Evolutionary conservation across 2,329 filamentous ascomycete genomes (phyloP), one percentile per base, ranked within the genome.

Genomic region (Fusarium devonianum): DNA sequence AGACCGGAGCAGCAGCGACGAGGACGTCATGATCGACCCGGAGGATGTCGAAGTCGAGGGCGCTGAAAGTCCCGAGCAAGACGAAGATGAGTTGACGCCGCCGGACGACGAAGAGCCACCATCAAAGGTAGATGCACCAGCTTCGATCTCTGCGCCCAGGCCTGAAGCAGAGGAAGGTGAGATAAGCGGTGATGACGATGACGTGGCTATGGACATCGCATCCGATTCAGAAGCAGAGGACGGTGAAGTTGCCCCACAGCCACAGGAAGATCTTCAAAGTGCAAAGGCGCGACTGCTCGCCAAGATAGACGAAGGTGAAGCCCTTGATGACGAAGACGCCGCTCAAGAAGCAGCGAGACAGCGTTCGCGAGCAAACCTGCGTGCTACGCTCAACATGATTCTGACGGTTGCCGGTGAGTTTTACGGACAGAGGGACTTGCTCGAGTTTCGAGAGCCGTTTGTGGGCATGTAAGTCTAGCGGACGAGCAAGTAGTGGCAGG

Each of bases 341-440:
- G 44, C 69, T 18, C 63, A 62, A 33, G 65, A 70, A 38, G 59
- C 56, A 3, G 62, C 66, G 4, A 61, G 60, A 49, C 58, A 64
- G 25, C 69, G 75, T n/a, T 68, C 69, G 28, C 73, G 72, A 28
- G 71, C 76, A 63, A 83, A 80, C 67, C 78, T 78, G 75, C 78
- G 82, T 19, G 87, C 85, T n/a, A 92, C 91, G 29, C 78, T 97
- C 23, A 92, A 95, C 72, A 96, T 96, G 90, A 90, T 97, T 42
- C 77, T 97, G 60, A 94, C 90, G 0, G 81, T 97, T 25, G 87
- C 89, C 36, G 92, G 91, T 63, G 92, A 96, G 72, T 85, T 89
- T 59, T 97, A 92, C 72, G 92, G 93, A 2, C 93, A 97, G 73
- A 81, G 87, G 58, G 93, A 97, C 71, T 73, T 97, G 55, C 79